Base-by-base conservation (phyloP, 1,284 basidiomycete genomes). In the Irpex sp. region DNA sequence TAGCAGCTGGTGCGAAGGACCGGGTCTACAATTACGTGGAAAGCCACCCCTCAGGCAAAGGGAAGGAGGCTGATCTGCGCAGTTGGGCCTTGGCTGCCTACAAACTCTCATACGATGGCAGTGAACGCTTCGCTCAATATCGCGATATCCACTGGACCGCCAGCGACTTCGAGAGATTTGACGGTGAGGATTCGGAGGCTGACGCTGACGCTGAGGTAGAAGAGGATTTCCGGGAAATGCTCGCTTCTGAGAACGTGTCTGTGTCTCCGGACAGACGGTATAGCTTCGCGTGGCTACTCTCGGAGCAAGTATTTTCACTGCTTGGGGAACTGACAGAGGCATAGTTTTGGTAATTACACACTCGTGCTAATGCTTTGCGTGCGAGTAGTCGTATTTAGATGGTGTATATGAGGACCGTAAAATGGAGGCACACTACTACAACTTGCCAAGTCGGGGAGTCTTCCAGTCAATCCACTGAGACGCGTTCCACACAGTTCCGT, bases 391-490 rank as follows among this genome's bases (percentile, higher is more conserved):
- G 1, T 21, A 39, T 39, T 39, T 39, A 2, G 15, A 39, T 39
- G 37, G 37, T 39, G 15, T 39, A 21, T 21, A 21, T 21, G 21
- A 21, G 21, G 43, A n/a, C n/a, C n/a, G 5, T 46, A 6, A 11
- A 11, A 46, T 13, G 43, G 9, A 46, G 9, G 5, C 43, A 46
- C n/a, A 46, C 43, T 46, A 46, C 43, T 61, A 61, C 36, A 46
- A n/a, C 9, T 54, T 8, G 21, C 53, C n/a, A 26, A 55, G 50
- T 4, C 49, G 76, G 0, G 82, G 81, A 3, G 77, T 76, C 49
- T 73, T 75, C 83, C 83, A 85, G 68, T 79, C 75, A 64, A 82
- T 76, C 79, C 80, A 85, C 50, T 79, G 67, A 17, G 76, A 63
- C 21, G 75, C 67, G 49, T 75, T 77, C 67, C 78, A 83, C 11